These are phyloP conservation scores for Linnemannia exigua DNA, from an alignment of 192 early-diverging fungal species.

Conservation along the genomic window DNA sequence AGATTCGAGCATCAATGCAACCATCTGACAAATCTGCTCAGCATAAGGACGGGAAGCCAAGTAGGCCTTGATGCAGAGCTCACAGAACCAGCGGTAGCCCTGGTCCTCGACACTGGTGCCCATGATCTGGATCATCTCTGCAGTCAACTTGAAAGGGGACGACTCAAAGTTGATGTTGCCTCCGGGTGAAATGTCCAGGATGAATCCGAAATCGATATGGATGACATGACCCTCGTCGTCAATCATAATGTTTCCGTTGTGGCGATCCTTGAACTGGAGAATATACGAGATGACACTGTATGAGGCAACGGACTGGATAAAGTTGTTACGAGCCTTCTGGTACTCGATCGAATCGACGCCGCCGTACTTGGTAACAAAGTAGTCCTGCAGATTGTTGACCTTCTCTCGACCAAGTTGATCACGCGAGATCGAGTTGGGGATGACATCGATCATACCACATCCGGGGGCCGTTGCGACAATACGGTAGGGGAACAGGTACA, in stretches of 20 bases:
- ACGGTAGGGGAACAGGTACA: constrained; percentile 97
- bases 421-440: constrained; percentile 96
- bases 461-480: constrained; percentile 98
- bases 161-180: constrained; percentile 93
- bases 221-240: constrained; percentile 96
- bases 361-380: constrained; percentile 94
- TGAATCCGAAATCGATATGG: constrained; percentile 99
- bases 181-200: constrained; percentile 98
- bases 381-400: constrained; percentile 97
- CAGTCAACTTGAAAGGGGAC: constrained; percentile 97
- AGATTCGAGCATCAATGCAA: constrained; percentile 94
- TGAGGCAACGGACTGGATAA: constrained; percentile 95
- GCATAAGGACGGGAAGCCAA: constrained; percentile 93
- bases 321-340: constrained; percentile 87
- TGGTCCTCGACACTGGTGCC: constrained; percentile 88
- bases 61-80: constrained; percentile 92
- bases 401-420: constrained; percentile 99
- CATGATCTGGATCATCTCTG: constrained; percentile 98
- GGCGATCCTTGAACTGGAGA: constrained; percentile 98
- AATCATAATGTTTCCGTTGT: constrained; percentile 99
- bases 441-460: constrained; percentile 98
- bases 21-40: constrained; percentile 91
- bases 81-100: constrained; percentile 90
- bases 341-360: constrained; percentile 90
- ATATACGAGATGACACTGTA: constrained; percentile 96